Evolutionary conservation across 2,329 filamentous ascomycete genomes (phyloP), one percentile per base, ranked within the genome.

Genomic region (Apiospora rasikravindrae): DNA sequence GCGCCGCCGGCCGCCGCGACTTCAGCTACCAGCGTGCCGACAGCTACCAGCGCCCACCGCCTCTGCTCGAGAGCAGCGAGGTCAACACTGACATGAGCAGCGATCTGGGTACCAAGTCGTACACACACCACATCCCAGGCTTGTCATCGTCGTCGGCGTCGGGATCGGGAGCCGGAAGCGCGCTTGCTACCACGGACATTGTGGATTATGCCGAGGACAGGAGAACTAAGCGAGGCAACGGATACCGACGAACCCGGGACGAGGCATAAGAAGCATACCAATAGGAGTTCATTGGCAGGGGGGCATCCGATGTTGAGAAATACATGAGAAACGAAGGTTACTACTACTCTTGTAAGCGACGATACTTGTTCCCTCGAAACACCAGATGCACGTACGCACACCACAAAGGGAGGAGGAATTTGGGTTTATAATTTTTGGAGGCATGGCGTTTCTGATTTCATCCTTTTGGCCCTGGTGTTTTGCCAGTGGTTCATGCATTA

Each of bases 51-150:
- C 73, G 67, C 67, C 68, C 68, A 5, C 24, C 49, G 13, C 47
- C 68, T 8, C 79, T 81, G 72, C 77, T 78, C 71, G 76, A 73
- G 70, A 76, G 74, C 61, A 82, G 77, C 68, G 74, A 75, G 57
- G 72, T 74, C 69, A 75, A 70, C 72, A 74, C 49, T 44, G 82
- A 76, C 61, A 78, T 79, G 4, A 80, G 80, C 64, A 86, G 85
- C 77, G 88, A 90, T 2, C 75, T 86, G 11, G 88, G 88, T 42
- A 89, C 87, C 75, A 90, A 89, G 84, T 85, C 87, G 49, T 90
- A 90, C 77, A 84, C 83, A 75, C 87, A 89, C 75, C 81, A 86
- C 49, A 87, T 89, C 78, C 88, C 88, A 2, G 88, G 88, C 74
- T 78, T 88, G 75, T 83, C 83, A 73, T 76, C 72, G 45, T 73